Evolutionary conservation across 1,139 yeast species (phyloP).

Genomic region (Kodamaea sp.): DNA sequence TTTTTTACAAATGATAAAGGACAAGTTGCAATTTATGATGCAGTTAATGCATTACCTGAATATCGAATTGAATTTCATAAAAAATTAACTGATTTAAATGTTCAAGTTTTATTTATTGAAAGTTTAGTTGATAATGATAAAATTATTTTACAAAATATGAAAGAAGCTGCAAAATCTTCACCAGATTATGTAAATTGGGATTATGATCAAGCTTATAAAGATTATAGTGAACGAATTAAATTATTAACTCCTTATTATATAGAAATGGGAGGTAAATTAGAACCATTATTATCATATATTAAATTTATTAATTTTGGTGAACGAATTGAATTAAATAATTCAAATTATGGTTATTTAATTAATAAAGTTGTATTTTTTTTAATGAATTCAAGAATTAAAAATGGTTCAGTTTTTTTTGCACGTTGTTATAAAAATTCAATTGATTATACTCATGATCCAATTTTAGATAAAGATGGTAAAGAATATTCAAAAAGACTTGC

Average conservation of each 20-base stretch:
- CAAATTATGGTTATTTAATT: constrained; percentile 81
- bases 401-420: constrained; percentile 86
- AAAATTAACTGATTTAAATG: constrained; percentile 52
- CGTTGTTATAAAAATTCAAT: constrained; percentile 66
- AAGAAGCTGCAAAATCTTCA: constrained; percentile 76
- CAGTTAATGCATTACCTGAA: constrained; percentile 77
- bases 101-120: constrained; percentile 84
- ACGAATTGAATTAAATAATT: constrained; percentile 71
- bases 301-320: constrained; percentile 92
- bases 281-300: constrained; percentile 62
- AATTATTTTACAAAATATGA: constrained; percentile 69
- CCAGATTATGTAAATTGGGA: constrained; percentile 85
- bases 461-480: constrained; percentile 57
- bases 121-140: constrained; percentile 74
- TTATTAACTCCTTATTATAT: constrained; percentile 50
- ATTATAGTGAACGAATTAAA: constrained; percentile 53
- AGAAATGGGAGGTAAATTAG: constrained; percentile 46
- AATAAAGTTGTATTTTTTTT: constrained; percentile 86
- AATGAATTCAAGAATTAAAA: constrained; percentile 81
- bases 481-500: constrained; percentile 48
- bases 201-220: constrained; percentile 56
- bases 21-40: constrained; percentile 95
- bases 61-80: constrained; percentile 60
- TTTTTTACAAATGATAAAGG: constrained; percentile 77
- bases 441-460: constrained; percentile 60